These are phyloP conservation scores for Aspergillus sergii DNA, from an alignment of 2,329 filamentous ascomycete genomes.

Conservation along the genomic window DNA sequence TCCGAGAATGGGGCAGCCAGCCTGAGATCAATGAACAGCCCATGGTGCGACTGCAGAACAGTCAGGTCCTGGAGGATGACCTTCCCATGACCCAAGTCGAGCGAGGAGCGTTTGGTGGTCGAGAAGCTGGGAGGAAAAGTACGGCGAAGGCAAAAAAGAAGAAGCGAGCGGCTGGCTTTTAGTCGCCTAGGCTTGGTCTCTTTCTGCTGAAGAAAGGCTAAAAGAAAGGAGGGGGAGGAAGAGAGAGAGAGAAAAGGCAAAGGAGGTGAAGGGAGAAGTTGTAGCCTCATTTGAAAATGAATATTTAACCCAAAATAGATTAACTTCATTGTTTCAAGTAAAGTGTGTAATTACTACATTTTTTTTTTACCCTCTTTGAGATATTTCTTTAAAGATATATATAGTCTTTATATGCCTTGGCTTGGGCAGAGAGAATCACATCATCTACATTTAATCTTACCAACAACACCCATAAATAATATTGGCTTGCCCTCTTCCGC, in stretches of 20 bases:
- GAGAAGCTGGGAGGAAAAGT: slow-evolving; percentile 33
- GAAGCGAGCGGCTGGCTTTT: slow-evolving; percentile 45
- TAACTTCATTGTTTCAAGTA: neutral
- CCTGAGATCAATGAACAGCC: slow-evolving; percentile 26
- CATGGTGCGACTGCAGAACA: slow-evolving; percentile 31
- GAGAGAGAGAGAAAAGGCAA: too few relatives aligned
- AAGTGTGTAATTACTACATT: neutral
- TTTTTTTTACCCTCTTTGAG: neutral
- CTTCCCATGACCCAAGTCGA: slow-evolving; percentile 46
- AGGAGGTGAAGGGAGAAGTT: neutral
- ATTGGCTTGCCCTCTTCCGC: neutral
- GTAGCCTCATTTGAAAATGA: neutral
- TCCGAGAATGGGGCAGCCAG: slow-evolving; percentile 37
- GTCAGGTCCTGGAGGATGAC: slow-evolving; percentile 36
- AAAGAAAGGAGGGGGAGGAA: neutral
- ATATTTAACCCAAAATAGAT: neutral
- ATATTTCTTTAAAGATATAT: neutral
- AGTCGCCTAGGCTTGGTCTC: slow-evolving; percentile 59
- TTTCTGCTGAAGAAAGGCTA: neutral
- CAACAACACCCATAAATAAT: too few relatives aligned
- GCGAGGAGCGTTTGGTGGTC: slow-evolving; percentile 41
- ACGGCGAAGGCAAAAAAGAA: slow-evolving; percentile 39
- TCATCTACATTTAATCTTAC: neutral
- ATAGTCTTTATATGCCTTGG: neutral
- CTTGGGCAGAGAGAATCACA: neutral